phyloP scores from a whole-genome alignment of 257 asterid genomes.

The Galeopsis tetrahit region DNA sequence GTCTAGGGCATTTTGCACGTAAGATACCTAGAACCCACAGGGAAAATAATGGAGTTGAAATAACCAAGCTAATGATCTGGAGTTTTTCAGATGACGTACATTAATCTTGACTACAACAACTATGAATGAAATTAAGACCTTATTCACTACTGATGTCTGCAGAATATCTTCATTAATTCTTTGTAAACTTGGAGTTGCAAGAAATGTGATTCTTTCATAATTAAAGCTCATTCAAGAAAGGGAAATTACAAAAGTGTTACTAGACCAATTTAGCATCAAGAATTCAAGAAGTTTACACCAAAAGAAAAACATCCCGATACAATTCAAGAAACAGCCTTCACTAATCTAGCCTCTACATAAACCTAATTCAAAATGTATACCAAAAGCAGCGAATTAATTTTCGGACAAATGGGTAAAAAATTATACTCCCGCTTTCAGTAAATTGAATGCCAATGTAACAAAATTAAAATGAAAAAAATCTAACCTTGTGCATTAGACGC shows the following conservation, averaged over 20 bases:
- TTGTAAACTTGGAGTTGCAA: background rate
- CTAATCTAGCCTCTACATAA: background rate
- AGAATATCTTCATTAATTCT: conserved; percentile 15
- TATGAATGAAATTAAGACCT: background rate
- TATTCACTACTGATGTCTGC: background rate
- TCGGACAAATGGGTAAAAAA: background rate
- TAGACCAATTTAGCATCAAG: background rate
- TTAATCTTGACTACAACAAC: background rate
- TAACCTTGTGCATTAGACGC: too few species aligned
- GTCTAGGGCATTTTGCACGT: background rate
- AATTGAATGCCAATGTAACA: background rate
- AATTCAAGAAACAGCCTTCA: background rate
- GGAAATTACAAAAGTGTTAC: background rate
- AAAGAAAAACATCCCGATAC: conserved; percentile 9
- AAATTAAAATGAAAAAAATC: conserved; percentile 2
- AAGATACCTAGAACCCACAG: conserved; percentile 8
- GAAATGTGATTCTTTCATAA: background rate
- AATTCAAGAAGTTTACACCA: conserved; percentile 14
- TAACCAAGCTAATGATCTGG: conserved; percentile 11
- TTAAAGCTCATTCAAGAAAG: background rate
- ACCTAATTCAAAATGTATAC: background rate
- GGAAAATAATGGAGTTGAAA: background rate
- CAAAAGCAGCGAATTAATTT: background rate
- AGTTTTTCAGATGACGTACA: background rate
- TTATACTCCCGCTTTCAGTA: background rate